Percentiles rank a stretch among this genome's conserved stretches.
Evolutionary conservation across 352 stramenopile species (phyloP).

Genomic region (Globisporangium perplexum): DNA sequence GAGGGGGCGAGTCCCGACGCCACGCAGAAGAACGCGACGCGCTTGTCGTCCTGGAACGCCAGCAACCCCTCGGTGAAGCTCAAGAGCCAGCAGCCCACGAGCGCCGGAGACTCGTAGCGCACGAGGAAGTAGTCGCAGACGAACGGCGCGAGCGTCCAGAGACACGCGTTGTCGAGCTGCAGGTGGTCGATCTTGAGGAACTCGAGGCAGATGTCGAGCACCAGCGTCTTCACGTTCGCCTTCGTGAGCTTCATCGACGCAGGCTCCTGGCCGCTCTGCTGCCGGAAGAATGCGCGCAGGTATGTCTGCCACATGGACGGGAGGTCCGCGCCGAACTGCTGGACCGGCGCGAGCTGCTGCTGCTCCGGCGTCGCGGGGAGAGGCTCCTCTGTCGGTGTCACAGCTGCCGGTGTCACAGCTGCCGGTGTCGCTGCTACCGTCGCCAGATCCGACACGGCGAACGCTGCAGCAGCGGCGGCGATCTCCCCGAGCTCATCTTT

Average conservation of each 20-base stretch:
- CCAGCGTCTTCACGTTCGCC: slow-evolving; percentile 35
- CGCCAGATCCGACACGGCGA: neutral
- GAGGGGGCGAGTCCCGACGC: slow-evolving; percentile 24
- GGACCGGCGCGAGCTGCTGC: neutral
- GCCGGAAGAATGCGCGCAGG: slow-evolving; percentile 18
- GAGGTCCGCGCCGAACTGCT: slow-evolving; percentile 13
- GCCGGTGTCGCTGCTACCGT: neutral
- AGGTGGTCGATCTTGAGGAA: slow-evolving; percentile 65
- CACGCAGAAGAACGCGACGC: slow-evolving; percentile 56
- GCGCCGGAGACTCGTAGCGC: slow-evolving; percentile 38
- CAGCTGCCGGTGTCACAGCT: neutral
- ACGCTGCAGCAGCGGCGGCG: neutral
- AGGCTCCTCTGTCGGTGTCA: neutral
- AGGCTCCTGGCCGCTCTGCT: slow-evolving; percentile 4
- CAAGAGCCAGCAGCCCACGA: slow-evolving; percentile 49
- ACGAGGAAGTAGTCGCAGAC: slow-evolving; percentile 66
- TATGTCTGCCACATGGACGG: slow-evolving; percentile 36
- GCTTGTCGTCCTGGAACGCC: slow-evolving; percentile 35
- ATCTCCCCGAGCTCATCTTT: slow-evolving; percentile 16
- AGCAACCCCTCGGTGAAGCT: slow-evolving; percentile 42
- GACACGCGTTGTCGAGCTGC: slow-evolving; percentile 43
- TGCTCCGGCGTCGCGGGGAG: no score
- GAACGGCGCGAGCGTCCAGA: slow-evolving; percentile 54
- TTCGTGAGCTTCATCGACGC: slow-evolving; percentile 14
- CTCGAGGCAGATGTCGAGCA: slow-evolving; percentile 71